Evolutionary conservation across 2,329 filamentous ascomycete genomes (phyloP).

Genomic region (Phialophora verrucosa): DNA sequence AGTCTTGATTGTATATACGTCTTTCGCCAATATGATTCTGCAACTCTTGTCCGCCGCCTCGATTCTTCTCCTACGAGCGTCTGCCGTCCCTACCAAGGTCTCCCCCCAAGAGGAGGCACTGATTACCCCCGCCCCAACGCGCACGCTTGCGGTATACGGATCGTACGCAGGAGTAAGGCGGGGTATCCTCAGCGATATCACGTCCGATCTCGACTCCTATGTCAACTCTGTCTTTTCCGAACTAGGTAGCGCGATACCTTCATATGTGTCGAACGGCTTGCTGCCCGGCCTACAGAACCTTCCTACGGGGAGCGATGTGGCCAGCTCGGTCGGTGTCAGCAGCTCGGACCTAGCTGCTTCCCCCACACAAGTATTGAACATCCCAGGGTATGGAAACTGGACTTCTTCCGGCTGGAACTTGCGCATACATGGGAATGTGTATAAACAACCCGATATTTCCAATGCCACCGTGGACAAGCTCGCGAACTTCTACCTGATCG

Average conservation of each 20-base stretch:
- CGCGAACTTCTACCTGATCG: slow-evolving; percentile 73
- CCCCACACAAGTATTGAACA: slow-evolving; percentile 73
- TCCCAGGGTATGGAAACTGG: slow-evolving; percentile 77
- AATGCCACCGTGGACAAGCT: slow-evolving; percentile 69
- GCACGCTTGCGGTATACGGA: slow-evolving; percentile 49
- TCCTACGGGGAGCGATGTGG: slow-evolving; percentile 65
- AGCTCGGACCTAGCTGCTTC: slow-evolving; percentile 64
- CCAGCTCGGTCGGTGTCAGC: slow-evolving; percentile 65
- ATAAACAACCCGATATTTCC: slow-evolving; percentile 74
- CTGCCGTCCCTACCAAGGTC: slow-evolving; percentile 27
- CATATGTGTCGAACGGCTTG: slow-evolving; percentile 67
- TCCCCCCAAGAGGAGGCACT: slow-evolving; percentile 36
- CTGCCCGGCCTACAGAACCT: slow-evolving; percentile 72
- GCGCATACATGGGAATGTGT: slow-evolving; percentile 79
- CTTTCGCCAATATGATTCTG: slow-evolving; percentile 4
- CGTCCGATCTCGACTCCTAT: slow-evolving; percentile 46
- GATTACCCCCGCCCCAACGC: slow-evolving; percentile 54
- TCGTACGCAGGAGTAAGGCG: slow-evolving; percentile 53
- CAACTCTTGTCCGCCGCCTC: slow-evolving; percentile 3
- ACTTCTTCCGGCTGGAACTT: slow-evolving; percentile 78
- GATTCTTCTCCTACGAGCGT: slow-evolving; percentile 13
- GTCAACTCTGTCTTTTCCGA: slow-evolving; percentile 50
- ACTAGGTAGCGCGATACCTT: slow-evolving; percentile 63
- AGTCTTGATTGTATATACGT: not conserved
- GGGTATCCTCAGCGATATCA: slow-evolving; percentile 58